Conservation (phyloP, 2,329 filamentous ascomycete genomes). For the Beauveria sp. region DNA sequence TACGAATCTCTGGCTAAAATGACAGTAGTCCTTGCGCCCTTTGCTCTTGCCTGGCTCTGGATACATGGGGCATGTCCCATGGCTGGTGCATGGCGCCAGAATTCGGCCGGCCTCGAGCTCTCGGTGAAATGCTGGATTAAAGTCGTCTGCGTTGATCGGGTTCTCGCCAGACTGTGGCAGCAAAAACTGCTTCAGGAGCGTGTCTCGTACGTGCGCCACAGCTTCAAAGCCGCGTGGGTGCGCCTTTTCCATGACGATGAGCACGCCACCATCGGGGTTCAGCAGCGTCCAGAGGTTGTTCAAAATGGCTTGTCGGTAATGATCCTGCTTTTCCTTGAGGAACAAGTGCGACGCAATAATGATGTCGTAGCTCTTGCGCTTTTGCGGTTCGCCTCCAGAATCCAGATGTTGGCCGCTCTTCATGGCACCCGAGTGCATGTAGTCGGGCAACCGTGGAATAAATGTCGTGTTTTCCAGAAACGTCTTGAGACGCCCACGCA, state of each 20-base stretch:
- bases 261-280: slow-evolving; percentile 74
- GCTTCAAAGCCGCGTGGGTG: slow-evolving; percentile 88
- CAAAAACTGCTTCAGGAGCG: slow-evolving; percentile 70
- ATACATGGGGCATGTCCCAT: slow-evolving; percentile 85
- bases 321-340: slow-evolving; percentile 67
- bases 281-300: slow-evolving; percentile 87
- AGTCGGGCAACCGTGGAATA: slow-evolving; percentile 83
- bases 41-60: slow-evolving; percentile 56
- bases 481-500: slow-evolving; percentile 67
- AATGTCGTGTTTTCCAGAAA: slow-evolving; percentile 88
- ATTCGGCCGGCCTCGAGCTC: slow-evolving; percentile 55
- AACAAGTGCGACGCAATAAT: slow-evolving; percentile 84
- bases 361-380: slow-evolving; percentile 76
- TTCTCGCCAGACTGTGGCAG: slow-evolving; percentile 36
- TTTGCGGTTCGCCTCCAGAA: slow-evolving; percentile 43
- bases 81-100: slow-evolving; percentile 78
- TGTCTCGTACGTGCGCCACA: slow-evolving; percentile 74
- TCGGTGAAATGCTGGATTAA: slow-evolving; percentile 31
- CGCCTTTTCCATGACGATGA: slow-evolving; percentile 86
- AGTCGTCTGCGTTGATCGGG: slow-evolving; percentile 26
- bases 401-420: slow-evolving; percentile 49
- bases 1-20: slow-evolving; percentile 82
- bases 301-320: slow-evolving; percentile 67
- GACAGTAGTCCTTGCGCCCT: slow-evolving; percentile 84
- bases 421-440: slow-evolving; percentile 57